Conservation (phyloP, 495 filamentous ascomycete genomes). For the Filosporella fistucella region DNA sequence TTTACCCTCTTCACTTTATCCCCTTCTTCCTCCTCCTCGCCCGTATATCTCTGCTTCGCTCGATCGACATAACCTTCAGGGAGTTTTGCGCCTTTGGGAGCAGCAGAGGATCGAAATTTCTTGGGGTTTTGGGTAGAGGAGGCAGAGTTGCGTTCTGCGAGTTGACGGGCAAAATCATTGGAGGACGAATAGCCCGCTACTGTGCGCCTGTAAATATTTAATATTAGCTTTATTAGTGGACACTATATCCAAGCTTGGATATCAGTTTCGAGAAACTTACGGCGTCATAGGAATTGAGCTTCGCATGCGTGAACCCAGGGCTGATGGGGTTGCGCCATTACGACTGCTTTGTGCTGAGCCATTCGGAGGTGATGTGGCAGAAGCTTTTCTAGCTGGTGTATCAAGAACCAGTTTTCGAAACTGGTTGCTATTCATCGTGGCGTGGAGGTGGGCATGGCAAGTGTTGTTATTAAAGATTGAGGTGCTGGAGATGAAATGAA, state of each 20-base stretch:
- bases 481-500: background rate
- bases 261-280: slow-evolving; percentile 36
- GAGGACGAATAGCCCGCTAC: slow-evolving; percentile 45
- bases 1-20: slow-evolving; percentile 62
- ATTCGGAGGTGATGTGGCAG: slow-evolving; percentile 30
- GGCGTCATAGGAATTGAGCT: slow-evolving; percentile 86
- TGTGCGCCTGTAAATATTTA: slow-evolving; percentile 50
- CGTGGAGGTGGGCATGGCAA: too few species aligned
- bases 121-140: slow-evolving; percentile 39
- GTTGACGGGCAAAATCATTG: slow-evolving; percentile 77
- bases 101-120: slow-evolving; percentile 72
- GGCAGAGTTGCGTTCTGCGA: slow-evolving; percentile 67
- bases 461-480: background rate
- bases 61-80: slow-evolving; percentile 82
- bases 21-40: slow-evolving; percentile 47
- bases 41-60: slow-evolving; percentile 44
- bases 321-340: slow-evolving; percentile 29
- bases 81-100: slow-evolving; percentile 79
- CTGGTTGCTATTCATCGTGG: slow-evolving; percentile 88
- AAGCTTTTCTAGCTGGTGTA: slow-evolving; percentile 25
- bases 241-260: background rate
- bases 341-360: slow-evolving; percentile 24
- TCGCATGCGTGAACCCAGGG: slow-evolving; percentile 61
- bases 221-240: background rate
- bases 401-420: slow-evolving; percentile 82